Evolutionary conservation across 306 rosid genomes (phyloP), one percentile per base, ranked within the genome.

Genomic region (Spatholobus suberectus): DNA sequence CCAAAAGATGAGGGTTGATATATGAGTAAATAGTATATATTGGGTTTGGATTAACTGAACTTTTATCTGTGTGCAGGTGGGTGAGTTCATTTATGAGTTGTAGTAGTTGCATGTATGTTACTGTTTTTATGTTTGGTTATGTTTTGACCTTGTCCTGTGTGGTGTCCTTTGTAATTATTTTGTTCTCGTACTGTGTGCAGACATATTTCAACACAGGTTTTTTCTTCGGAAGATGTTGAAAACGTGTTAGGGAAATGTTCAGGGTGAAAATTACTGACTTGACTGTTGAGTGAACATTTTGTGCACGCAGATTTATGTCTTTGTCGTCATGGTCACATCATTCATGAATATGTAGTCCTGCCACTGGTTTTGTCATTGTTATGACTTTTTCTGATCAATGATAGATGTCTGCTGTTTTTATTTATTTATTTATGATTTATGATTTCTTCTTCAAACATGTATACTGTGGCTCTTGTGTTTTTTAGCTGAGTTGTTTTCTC

Each of bases 191-290:
- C 24, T 46, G 34, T 43, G 67, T 47, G 17, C 21, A 29, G n/a
- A n/a, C n/a, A n/a, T n/a, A n/a, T n/a, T n/a, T n/a, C n/a, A n/a
- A n/a, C n/a, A n/a, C n/a, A n/a, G n/a, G n/a, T n/a, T n/a, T n/a
- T n/a, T n/a, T n/a, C n/a, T n/a, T n/a, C n/a, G n/a, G n/a, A n/a
- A n/a, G 8, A 32, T 62, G 27, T 49, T 81, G 21, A 62, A 61
- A 62, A 20, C 23, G 14, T 55, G 5, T 1, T 54, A 35, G 34
- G 29, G 52, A 37, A 75, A 62, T 57, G 47, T 63, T 62, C 21
- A 81, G 40, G 24, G 75, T 81, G 46, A 24, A n/a, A n/a, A 62
- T 80, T 43, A 43, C 24, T 27, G 2, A 70, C 52, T 59, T 21
- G 32, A 72, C 43, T 44, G 12, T 73, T 21, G 15, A 73, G 40